Percentiles rank a stretch among this genome's conserved stretches.
These are phyloP conservation scores for Puccinia polysora DNA, from an alignment of 1,284 basidiomycete genomes.

Conservation along the genomic window DNA sequence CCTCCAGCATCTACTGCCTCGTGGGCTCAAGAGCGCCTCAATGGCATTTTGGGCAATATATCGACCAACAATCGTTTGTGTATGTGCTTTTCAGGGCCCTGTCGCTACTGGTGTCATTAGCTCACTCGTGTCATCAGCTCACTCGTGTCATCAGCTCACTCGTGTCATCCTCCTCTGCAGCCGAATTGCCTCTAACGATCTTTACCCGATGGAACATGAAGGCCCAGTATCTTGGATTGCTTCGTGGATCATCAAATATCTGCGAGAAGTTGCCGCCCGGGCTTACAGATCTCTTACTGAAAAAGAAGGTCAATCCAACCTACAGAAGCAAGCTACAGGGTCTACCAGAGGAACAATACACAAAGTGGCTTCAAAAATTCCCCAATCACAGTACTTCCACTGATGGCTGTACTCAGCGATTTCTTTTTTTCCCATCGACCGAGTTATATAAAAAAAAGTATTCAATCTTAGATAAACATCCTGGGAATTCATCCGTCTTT, in stretches of 20 bases:
- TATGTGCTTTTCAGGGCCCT: background rate
- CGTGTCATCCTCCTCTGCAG: background rate
- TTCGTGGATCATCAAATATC: constrained; percentile 1
- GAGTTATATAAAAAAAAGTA: constrained; percentile 6
- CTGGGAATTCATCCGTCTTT: background rate
- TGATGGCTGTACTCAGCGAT: background rate
- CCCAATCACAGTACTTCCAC: background rate
- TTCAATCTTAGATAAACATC: background rate
- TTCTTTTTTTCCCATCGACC: background rate
- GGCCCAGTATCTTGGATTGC: background rate
- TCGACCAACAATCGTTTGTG: constrained; percentile 20
- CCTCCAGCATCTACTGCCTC: constrained; percentile 19
- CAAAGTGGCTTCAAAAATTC: constrained; percentile 4
- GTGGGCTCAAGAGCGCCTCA: constrained; percentile 28
- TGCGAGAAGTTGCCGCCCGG: background rate
- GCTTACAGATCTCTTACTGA: background rate
- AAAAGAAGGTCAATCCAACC: background rate
- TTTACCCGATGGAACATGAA: constrained; percentile 15
- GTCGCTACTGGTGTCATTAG: background rate
- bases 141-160: constrained; percentile 5
- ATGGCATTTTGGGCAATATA: constrained; percentile 19
- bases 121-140: too few species aligned
- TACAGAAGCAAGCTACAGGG: background rate
- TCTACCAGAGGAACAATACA: background rate
- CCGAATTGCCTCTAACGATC: constrained; percentile 2